Evolutionary conservation across 1,284 basidiomycete genomes (phyloP).

Genomic region (Tilletiopsis washingtonensis): DNA sequence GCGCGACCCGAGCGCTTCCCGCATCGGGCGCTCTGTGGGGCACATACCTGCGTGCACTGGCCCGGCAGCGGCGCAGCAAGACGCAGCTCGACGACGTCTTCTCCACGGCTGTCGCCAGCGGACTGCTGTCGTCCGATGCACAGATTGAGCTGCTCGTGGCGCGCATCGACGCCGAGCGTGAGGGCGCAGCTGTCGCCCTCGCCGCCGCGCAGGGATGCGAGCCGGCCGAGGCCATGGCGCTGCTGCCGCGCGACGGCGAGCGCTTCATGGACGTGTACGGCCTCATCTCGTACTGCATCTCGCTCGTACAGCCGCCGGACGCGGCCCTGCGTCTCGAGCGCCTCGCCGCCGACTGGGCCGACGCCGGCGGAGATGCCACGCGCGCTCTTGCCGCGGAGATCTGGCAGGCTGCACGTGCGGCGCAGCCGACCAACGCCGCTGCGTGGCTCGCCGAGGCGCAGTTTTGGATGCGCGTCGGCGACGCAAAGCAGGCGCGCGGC

Average conservation of each 20-base stretch:
- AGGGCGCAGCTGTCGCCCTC: slow-evolving; percentile 18
- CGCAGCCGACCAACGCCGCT: slow-evolving; percentile 21
- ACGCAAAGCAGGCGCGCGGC: slow-evolving; percentile 25
- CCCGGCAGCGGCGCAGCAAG: slow-evolving; percentile 19
- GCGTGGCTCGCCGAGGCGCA: slow-evolving; percentile 25
- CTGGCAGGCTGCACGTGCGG: slow-evolving; percentile 25
- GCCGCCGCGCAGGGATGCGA: slow-evolving; percentile 9
- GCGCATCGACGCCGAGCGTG: slow-evolving; percentile 38
- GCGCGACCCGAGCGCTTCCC: slow-evolving; percentile 24
- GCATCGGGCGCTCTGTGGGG: slow-evolving; percentile 19
- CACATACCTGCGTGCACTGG: slow-evolving; percentile 23
- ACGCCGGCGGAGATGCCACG: slow-evolving; percentile 19
- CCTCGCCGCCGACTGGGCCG: slow-evolving; percentile 18
- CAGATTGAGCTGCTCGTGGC: slow-evolving; percentile 30
- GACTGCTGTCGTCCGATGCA: slow-evolving; percentile 9
- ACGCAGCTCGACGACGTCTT: slow-evolving; percentile 30
- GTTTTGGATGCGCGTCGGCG: slow-evolving; percentile 24
- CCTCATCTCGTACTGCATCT: slow-evolving; percentile 21
- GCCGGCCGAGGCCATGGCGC: slow-evolving; percentile 13
- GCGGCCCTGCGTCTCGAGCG: slow-evolving; percentile 33
- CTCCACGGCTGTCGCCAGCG: slow-evolving; percentile 11
- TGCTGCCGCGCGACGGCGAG: slow-evolving; percentile 19
- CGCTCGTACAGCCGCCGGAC: slow-evolving; percentile 14
- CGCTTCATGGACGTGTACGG: slow-evolving; percentile 39
- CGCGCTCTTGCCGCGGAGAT: slow-evolving; percentile 30